Evolutionary conservation across 768 basidiomycete genomes (phyloP).

Genomic region (Xerocomellus chrysenteron): DNA sequence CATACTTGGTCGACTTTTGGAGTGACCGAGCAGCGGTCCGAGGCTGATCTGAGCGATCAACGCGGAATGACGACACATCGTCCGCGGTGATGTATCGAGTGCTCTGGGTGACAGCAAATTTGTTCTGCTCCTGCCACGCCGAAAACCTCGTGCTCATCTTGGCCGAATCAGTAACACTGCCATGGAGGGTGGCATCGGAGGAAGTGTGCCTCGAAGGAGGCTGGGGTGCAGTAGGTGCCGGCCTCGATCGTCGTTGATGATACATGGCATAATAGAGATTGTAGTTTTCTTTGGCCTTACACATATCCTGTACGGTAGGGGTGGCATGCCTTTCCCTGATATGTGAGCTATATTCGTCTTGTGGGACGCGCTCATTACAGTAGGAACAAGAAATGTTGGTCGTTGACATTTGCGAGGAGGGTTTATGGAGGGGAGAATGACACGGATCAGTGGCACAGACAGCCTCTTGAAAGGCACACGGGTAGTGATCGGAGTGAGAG

Average conservation of each 20-base stretch:
- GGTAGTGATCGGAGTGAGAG: neutral
- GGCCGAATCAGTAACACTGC: neutral
- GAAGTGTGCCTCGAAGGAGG: neutral
- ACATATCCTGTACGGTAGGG: slow-evolving; percentile 7
- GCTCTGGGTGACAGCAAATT: slow-evolving; percentile 5
- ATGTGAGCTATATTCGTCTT: slow-evolving; percentile 11
- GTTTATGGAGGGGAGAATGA: neutral
- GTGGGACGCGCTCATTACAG: slow-evolving; percentile 10
- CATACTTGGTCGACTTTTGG: slow-evolving; percentile 21
- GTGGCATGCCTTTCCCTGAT: slow-evolving; percentile 8
- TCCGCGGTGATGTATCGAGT: slow-evolving; percentile 19
- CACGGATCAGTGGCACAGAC: neutral
- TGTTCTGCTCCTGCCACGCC: slow-evolving; percentile 17
- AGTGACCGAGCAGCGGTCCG: slow-evolving; percentile 17
- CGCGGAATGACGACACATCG: slow-evolving; percentile 23
- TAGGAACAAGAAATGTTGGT: slow-evolving; percentile 9
- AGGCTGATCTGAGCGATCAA: slow-evolving; percentile 27
- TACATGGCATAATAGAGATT: neutral
- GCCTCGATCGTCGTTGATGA: neutral
- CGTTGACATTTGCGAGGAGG: neutral
- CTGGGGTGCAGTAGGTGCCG: neutral
- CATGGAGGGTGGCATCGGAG: neutral
- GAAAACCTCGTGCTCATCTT: slow-evolving; percentile 19
- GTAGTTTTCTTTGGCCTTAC: slow-evolving; percentile 4
- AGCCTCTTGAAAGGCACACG: neutral